Conservation (phyloP, 1,284 basidiomycete genomes). For the Ganoderma boninense region DNA sequence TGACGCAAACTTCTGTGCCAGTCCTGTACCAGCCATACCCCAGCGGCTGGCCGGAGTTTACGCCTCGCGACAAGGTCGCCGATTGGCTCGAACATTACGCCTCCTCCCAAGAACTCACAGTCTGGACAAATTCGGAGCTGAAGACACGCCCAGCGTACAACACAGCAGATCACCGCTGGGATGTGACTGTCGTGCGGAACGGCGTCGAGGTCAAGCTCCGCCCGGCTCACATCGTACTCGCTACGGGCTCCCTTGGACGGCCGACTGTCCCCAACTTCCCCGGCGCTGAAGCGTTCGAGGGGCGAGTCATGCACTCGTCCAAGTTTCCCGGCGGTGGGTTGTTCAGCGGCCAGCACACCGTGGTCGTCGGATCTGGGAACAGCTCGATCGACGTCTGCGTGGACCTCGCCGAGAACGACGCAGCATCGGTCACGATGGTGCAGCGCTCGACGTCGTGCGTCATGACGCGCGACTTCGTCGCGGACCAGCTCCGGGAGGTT, state of each 20-base stretch:
- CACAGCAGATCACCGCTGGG: conserved; percentile 53
- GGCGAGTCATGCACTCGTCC: conserved; percentile 55
- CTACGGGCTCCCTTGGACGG: conserved; percentile 60
- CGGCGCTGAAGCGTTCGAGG: conserved; percentile 47
- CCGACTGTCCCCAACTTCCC: conserved; percentile 55
- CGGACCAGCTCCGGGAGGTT: conserved; percentile 28
- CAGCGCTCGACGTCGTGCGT: conserved; percentile 42
- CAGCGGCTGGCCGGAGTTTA: conserved; percentile 40
- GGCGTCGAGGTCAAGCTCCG: conserved; percentile 52
- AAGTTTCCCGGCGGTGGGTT: conserved; percentile 47
- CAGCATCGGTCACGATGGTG: conserved; percentile 42
- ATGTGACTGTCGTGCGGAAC: conserved; percentile 53
- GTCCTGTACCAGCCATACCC: conserved; percentile 49
- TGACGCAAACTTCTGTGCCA: conserved; percentile 23
- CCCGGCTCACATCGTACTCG: conserved; percentile 65
- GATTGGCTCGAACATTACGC: conserved; percentile 75
- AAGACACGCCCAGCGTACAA: conserved; percentile 46
- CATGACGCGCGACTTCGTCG: conserved; percentile 39
- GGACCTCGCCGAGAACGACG: conserved; percentile 52
- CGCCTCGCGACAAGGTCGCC: conserved; percentile 52
- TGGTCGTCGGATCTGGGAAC: conserved; percentile 61
- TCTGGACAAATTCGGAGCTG: conserved; percentile 65
- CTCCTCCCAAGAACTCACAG: conserved; percentile 63
- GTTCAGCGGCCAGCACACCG: conserved; percentile 53
- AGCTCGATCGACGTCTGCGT: conserved; percentile 55